Conservation (phyloP, 108 stramenopile species). For the Fragilaria radians region DNA sequence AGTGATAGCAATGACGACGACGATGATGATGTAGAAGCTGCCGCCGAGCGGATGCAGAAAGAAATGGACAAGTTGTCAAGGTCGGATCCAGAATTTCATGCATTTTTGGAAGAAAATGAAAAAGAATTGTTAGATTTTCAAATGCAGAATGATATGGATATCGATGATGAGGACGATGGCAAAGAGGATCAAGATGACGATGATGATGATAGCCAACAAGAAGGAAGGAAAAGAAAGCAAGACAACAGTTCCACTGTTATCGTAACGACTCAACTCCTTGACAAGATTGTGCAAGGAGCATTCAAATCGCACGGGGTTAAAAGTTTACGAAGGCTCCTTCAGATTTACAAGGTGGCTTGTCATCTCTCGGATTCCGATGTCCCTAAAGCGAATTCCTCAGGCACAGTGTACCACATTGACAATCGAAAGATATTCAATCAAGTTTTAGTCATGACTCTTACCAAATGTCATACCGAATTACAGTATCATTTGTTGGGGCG, state of each 20-base stretch:
- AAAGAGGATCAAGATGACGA: neutral
- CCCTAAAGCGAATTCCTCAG: conserved; percentile 16
- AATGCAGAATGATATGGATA: neutral
- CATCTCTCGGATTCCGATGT: conserved; percentile 43
- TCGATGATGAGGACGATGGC: conserved; percentile 6
- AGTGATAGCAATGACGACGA: neutral
- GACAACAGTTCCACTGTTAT: conserved; percentile 18
- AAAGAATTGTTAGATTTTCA: conserved; percentile 48
- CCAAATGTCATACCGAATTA: conserved; percentile 63
- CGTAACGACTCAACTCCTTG: conserved; percentile 41
- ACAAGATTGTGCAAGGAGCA: conserved; percentile 47
- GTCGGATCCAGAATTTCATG: conserved; percentile 87
- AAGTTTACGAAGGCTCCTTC: conserved; percentile 61
- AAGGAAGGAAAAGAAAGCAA: conserved; percentile 11
- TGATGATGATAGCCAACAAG: conserved; percentile 11
- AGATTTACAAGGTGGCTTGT: conserved; percentile 76
- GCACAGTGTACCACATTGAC: conserved; percentile 54
- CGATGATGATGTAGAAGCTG: conserved; percentile 70
- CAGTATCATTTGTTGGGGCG: conserved; percentile 57
- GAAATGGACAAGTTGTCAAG: conserved; percentile 70
- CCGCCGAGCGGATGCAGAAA: conserved; percentile 61
- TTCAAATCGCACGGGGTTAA: conserved; percentile 72
- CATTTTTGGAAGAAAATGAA: conserved; percentile 82
- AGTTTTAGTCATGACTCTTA: conserved; percentile 64
- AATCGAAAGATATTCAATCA: conserved; percentile 69